Conservation (phyloP, 2,329 filamentous ascomycete species). For the Scedosporium aurantiacum region DNA sequence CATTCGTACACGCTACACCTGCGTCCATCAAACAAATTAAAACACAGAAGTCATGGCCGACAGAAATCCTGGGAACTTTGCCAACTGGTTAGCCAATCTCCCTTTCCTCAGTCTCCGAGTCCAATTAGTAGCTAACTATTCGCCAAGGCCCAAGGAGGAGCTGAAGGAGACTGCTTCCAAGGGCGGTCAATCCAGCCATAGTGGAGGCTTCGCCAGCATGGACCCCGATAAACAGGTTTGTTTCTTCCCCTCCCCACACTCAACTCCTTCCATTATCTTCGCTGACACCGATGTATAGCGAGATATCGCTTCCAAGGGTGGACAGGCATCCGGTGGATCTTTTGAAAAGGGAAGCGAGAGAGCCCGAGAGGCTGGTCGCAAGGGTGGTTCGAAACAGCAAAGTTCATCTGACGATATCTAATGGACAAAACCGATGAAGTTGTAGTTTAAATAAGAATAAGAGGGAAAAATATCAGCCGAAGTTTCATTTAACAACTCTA, state of each 20-base stretch:
- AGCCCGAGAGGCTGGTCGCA: constrained; percentile 41
- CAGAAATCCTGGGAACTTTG: constrained; percentile 5
- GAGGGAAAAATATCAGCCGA: no score
- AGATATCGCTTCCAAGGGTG: constrained; percentile 44
- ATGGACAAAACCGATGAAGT: neutral
- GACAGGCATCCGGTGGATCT: constrained; percentile 39
- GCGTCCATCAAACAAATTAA: no score
- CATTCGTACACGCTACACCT: neutral
- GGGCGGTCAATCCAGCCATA: constrained; percentile 27
- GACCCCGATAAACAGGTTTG: constrained; percentile 28
- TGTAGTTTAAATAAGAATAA: neutral
- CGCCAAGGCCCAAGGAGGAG: constrained; percentile 29
- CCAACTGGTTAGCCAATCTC: neutral
- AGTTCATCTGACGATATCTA: neutral
- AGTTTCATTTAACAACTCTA: neutral
- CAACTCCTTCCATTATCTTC: neutral
- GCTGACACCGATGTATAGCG: constrained; percentile 20
- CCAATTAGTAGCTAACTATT: neutral
- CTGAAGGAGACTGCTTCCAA: constrained; percentile 30
- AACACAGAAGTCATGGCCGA: neutral
- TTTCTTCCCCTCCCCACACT: constrained; percentile 7
- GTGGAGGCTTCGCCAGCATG: constrained; percentile 28
- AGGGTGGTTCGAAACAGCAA: constrained; percentile 25
- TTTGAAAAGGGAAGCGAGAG: constrained; percentile 42
- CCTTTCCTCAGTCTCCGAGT: neutral